Evolutionary conservation across 2,329 filamentous ascomycete species (phyloP).

Genomic region (Davidsoniella virescens): DNA sequence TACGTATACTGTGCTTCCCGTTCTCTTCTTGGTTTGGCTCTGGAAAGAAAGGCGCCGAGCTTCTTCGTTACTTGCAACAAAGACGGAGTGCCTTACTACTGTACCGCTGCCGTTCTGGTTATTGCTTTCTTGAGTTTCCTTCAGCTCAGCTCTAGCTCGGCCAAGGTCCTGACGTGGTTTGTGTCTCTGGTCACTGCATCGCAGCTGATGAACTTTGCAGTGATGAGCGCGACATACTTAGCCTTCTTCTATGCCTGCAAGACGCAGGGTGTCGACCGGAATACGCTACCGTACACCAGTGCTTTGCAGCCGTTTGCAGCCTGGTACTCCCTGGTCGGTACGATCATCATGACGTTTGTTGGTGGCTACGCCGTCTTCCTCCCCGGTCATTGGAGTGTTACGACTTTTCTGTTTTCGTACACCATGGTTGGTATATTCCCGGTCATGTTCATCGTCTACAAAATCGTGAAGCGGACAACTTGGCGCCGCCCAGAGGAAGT

Average conservation of each 20-base stretch:
- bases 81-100: slow-evolving; percentile 57
- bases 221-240: slow-evolving; percentile 55
- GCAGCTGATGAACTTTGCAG: slow-evolving; percentile 56
- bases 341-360: slow-evolving; percentile 56
- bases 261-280: slow-evolving; percentile 51
- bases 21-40: slow-evolving; percentile 50
- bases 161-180: slow-evolving; percentile 58
- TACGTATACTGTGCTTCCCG: slow-evolving; percentile 49
- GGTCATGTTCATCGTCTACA: slow-evolving; percentile 53
- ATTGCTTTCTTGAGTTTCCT: slow-evolving; percentile 60
- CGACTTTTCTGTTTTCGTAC: slow-evolving; percentile 63
- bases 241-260: slow-evolving; percentile 53
- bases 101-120: slow-evolving; percentile 46
- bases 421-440: slow-evolving; percentile 59
- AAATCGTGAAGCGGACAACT: slow-evolving; percentile 48
- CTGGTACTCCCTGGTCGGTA: slow-evolving; percentile 46
- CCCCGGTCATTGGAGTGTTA: slow-evolving; percentile 44
- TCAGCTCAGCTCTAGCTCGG: slow-evolving; percentile 48
- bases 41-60: slow-evolving; percentile 49
- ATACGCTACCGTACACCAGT: slow-evolving; percentile 53
- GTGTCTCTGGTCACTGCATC: slow-evolving; percentile 54
- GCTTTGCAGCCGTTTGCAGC: slow-evolving; percentile 56
- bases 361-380: slow-evolving; percentile 64
- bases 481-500: slow-evolving; percentile 33
- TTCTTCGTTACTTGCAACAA: slow-evolving; percentile 45